Evolutionary conservation across 306 rosid genomes (phyloP).

Genomic region (Ormosia semicastrata): DNA sequence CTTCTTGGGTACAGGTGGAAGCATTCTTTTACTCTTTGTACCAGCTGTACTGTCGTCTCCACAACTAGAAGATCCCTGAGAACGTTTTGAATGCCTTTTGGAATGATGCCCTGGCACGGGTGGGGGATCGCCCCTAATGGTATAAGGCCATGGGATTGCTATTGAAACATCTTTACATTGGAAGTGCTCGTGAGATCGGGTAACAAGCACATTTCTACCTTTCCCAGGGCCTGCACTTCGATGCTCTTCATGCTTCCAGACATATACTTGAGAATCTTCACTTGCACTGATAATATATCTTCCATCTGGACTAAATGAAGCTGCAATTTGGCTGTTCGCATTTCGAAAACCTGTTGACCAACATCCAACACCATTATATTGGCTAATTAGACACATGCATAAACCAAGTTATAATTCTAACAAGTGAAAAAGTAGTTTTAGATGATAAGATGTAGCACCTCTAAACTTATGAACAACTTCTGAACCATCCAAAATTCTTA

Average conservation of each 20-base stretch:
- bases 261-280: conserved; percentile 76
- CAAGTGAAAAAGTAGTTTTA: not conserved
- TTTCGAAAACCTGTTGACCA: conserved; percentile 52
- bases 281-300: conserved; percentile 71
- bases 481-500: conserved; percentile 59
- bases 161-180: conserved; percentile 72
- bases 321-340: conserved; percentile 57
- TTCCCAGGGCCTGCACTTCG: conserved; percentile 36
- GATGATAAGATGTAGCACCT: conserved; percentile 39
- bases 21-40: conserved; percentile 17
- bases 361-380: not conserved
- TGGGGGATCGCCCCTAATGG: conserved; percentile 60
- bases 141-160: conserved; percentile 74
- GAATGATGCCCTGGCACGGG: conserved; percentile 20
- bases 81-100: conserved; percentile 50
- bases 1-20: conserved; percentile 73
- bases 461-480: conserved; percentile 54
- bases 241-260: conserved; percentile 66
- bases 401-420: not conserved
- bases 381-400: not conserved
- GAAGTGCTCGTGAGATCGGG: conserved; percentile 58
- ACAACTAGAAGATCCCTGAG: conserved; percentile 19
- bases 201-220: conserved; percentile 25
- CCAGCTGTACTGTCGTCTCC: not conserved
- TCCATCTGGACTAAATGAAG: conserved; percentile 63